Conservation (phyloP, 2,329 filamentous ascomycete genomes). For the Intubia oerlemansii region DNA sequence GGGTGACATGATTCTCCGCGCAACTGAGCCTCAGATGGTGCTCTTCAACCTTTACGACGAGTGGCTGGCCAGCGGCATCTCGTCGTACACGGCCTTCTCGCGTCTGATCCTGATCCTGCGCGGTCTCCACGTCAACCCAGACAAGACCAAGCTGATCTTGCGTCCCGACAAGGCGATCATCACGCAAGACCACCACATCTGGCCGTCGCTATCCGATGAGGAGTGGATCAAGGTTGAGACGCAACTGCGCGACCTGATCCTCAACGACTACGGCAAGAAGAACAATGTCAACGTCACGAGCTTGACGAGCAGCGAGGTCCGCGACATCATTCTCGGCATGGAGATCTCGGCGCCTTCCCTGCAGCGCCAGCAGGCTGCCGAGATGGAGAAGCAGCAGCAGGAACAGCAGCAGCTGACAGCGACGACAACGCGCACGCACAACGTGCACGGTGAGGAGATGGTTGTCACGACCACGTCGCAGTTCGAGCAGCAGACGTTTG, state of each 20-base stretch:
- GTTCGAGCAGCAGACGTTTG: slow-evolving; percentile 93
- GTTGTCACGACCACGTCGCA: slow-evolving; percentile 96
- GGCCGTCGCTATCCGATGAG: slow-evolving; percentile 83
- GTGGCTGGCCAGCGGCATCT: slow-evolving; percentile 85
- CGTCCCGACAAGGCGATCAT: slow-evolving; percentile 96
- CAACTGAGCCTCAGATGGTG: slow-evolving; percentile 99
- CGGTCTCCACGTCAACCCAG: slow-evolving; percentile 89
- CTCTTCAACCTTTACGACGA: slow-evolving; percentile 98
- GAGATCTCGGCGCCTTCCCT: slow-evolving; percentile 95
- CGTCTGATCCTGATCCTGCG: slow-evolving; percentile 82
- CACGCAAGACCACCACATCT: slow-evolving; percentile 96
- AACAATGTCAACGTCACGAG: slow-evolving; percentile 99
- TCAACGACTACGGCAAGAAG: slow-evolving; percentile 99
- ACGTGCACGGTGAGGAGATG: slow-evolving; percentile 90
- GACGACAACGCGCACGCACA: slow-evolving; percentile 95
- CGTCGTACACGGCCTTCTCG: slow-evolving; percentile 96
- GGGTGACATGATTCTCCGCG: slow-evolving; percentile 94
- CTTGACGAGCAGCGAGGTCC: slow-evolving; percentile 87
- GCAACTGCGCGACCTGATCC: slow-evolving; percentile 78
- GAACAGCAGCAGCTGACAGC: slow-evolving; percentile 93
- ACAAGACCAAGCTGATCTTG: slow-evolving; percentile 91
- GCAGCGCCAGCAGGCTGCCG: slow-evolving; percentile 93
- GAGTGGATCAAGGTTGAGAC: slow-evolving; percentile 99
- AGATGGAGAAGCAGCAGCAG: slow-evolving; percentile 97
- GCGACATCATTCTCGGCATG: slow-evolving; percentile 98